Percentiles rank a stretch among this genome's conserved stretches.
phyloP scores from a whole-genome alignment of 75 land plant genomes.

The Pinus taeda region DNA sequence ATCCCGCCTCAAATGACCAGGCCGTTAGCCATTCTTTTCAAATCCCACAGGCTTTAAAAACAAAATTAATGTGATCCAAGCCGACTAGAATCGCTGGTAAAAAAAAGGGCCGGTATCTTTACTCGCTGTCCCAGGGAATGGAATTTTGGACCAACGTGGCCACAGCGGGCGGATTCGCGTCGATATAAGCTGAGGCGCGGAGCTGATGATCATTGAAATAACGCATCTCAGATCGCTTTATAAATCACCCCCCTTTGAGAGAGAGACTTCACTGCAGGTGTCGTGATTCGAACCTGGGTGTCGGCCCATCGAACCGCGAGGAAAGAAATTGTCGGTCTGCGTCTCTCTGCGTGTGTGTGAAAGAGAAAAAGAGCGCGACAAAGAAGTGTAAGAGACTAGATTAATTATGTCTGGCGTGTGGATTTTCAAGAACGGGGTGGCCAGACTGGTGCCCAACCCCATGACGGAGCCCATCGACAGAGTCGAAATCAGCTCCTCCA shows the following conservation, averaged over 20 bases:
- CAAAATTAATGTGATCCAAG: too few species aligned
- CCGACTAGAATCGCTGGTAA: too few species aligned
- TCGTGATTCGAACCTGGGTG: too few species aligned
- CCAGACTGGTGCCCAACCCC: slow-evolving; percentile 42
- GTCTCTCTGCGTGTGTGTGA: too few species aligned
- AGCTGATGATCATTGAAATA: background rate
- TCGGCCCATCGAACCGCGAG: background rate
- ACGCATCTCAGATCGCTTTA: background rate
- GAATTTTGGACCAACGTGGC: too few species aligned
- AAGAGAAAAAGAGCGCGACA: background rate
- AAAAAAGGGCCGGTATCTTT: too few species aligned
- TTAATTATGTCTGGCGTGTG: slow-evolving; percentile 54
- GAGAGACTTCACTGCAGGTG: background rate
- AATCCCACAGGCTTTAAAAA: too few species aligned
- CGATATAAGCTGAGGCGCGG: too few species aligned
- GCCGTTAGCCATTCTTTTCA: too few species aligned
- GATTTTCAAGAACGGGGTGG: slow-evolving; percentile 62
- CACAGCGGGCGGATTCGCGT: too few species aligned
- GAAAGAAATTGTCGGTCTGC: background rate
- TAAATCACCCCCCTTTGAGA: background rate
- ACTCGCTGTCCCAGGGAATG: too few species aligned
- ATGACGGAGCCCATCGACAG: slow-evolving; percentile 24
- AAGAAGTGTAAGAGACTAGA: background rate
- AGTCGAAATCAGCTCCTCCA: background rate
- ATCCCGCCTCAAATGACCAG: background rate